Evolutionary conservation across 2,329 filamentous ascomycete genomes (phyloP), one percentile per base, ranked within the genome.

Genomic region (Epichloe coenophiala): DNA sequence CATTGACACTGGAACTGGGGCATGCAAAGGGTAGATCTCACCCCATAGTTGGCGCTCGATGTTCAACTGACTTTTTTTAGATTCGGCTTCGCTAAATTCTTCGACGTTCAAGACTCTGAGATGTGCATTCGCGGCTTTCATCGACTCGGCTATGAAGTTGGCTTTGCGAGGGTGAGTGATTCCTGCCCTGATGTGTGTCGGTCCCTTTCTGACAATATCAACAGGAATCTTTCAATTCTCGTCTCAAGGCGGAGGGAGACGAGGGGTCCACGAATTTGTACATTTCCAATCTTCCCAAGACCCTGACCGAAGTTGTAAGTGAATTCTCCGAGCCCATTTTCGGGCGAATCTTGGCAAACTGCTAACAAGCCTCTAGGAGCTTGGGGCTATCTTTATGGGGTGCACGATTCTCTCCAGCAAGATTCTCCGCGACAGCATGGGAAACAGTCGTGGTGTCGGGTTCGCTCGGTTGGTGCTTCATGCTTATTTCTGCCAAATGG

Each of bases 61-160:
- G 43, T 13, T 15, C 19, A 33, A 44, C 51, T 60, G 11, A 56
- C 17, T 23, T 12, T 36, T 5, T 5, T 15, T 60, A 97, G 93
- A 13, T 98, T 97, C 63, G 93, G 93, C 5, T 98, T 98, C 65
- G 91, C 95, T 66, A 95, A 96, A 68, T 98, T 95, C 66, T 86
- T 79, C 65, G 85, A 87, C 59, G 86, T 86, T 55, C 82, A 84
- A 50, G 84, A 96, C 57, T 95, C 93, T 12, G 90, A 97, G 71
- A 86, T 89, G 63, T 97, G 93, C 66, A 98, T 98, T 63, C 87
- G 89, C 49, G 93, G 88, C 43, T 96, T 98, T 65, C 91, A 93
- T 65, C 85, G 86, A 61, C 81, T 95, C 57, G 91, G 91, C 49
- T 98, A 97, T 63, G 93, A 98, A 73, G 91, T 95, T 60, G 95